Conservation (phyloP, 1,139 yeast species). For the Candida pseudoviswanathii region DNA sequence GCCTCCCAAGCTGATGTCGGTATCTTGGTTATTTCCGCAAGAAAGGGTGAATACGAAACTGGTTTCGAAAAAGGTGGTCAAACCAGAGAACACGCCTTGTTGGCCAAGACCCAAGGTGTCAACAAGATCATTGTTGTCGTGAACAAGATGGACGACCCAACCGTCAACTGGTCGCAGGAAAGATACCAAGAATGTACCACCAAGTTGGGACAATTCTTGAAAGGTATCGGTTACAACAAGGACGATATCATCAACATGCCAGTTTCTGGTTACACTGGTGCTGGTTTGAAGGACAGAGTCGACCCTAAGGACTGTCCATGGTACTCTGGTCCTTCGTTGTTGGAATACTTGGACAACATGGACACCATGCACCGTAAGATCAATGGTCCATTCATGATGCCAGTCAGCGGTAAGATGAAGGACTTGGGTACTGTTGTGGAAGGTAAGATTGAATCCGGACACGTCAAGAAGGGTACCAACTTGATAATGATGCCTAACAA, state of each 20-base stretch:
- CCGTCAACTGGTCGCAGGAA: constrained; percentile 93
- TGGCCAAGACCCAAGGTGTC: constrained; percentile 98
- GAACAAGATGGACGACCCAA: constrained; percentile 98
- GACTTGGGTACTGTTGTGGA: constrained; percentile 97
- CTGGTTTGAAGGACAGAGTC: constrained; percentile 90
- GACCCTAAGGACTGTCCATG: constrained; percentile 75
- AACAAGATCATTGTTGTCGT: constrained; percentile 90
- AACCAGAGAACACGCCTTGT: constrained; percentile 96
- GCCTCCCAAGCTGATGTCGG: constrained; percentile 99
- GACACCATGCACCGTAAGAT: constrained; percentile 81
- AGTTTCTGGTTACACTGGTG: constrained; percentile 96
- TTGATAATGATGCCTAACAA: constrained; percentile 93
- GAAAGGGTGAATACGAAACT: constrained; percentile 99
- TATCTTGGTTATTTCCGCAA: constrained; percentile 92
- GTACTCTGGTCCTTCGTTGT: constrained; percentile 90
- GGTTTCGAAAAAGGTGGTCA: constrained; percentile 99
- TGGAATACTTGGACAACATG: constrained; percentile 86
- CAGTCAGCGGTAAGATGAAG: constrained; percentile 91
- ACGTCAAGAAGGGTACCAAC: constrained; percentile 74
- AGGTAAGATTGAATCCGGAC: constrained; percentile 97
- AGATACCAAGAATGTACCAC: constrained; percentile 94
- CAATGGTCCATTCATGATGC: constrained; percentile 96
- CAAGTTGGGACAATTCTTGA: constrained; percentile 75
- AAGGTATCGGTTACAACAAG: constrained; percentile 87
- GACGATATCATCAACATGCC: constrained; percentile 93